These are phyloP conservation scores for Fonsecaea pugnacius DNA, from an alignment of 2,329 filamentous ascomycete species.

Conservation along the genomic window DNA sequence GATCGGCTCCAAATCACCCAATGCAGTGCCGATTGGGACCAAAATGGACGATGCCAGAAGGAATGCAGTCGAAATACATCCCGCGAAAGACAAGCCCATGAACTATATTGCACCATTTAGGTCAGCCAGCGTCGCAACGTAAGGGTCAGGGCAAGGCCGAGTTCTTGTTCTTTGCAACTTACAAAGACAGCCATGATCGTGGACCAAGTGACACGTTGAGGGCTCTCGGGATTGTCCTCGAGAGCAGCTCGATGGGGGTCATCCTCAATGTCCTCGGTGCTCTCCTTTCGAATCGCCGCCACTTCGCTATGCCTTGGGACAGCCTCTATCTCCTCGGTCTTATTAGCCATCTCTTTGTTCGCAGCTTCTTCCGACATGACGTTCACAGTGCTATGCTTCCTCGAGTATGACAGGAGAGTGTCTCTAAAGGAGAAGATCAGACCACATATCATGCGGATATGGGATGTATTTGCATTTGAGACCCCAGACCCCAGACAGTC, in stretches of 20 bases:
- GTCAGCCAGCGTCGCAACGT: background rate
- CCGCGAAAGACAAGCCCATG: slow-evolving; percentile 22
- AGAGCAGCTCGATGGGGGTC: slow-evolving; percentile 29
- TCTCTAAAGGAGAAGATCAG: background rate
- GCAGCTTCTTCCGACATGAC: slow-evolving; percentile 13
- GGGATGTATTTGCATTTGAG: slow-evolving; percentile 12
- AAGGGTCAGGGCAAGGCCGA: background rate
- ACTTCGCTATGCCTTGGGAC: background rate
- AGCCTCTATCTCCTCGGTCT: slow-evolving; percentile 12
- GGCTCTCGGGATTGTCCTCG: slow-evolving; percentile 24
- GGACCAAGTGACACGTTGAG: slow-evolving; percentile 19
- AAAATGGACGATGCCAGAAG: slow-evolving; percentile 36
- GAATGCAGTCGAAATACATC: slow-evolving; percentile 40
- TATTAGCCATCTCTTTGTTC: slow-evolving; percentile 13
- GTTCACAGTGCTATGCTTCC: background rate
- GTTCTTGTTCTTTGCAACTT: slow-evolving; percentile 7
- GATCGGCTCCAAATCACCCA: slow-evolving; percentile 22
- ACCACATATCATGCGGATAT: slow-evolving; percentile 3
- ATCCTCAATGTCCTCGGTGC: slow-evolving; percentile 16
- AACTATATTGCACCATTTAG: slow-evolving; percentile 12
- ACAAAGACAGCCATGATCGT: slow-evolving; percentile 21
- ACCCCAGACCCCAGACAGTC: slow-evolving; percentile 18
- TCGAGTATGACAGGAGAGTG: background rate
- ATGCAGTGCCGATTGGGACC: slow-evolving; percentile 21
- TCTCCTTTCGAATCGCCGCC: background rate